A percentile compares a stretch with the other conserved stretches of the same genome.
Evolutionary conservation across 2,329 filamentous ascomycete genomes (phyloP).

Genomic region (Fonsecaea monophora): DNA sequence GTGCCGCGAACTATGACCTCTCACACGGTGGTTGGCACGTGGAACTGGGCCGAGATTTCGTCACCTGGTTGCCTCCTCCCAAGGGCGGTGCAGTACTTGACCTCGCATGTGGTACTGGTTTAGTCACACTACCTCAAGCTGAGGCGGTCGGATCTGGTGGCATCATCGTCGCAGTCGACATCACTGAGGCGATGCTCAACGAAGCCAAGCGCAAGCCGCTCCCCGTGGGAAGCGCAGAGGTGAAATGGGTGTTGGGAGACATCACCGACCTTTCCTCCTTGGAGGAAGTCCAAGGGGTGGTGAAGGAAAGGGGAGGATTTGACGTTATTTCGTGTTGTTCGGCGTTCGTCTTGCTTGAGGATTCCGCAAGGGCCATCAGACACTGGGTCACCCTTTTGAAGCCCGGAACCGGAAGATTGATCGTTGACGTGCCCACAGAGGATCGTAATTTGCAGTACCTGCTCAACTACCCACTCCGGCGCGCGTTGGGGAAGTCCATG

Average conservation of each 20-base stretch:
- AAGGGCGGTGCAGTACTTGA: constrained; percentile 54
- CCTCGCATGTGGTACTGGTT: constrained; percentile 55
- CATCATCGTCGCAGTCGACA: constrained; percentile 51
- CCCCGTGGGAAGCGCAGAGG: neutral
- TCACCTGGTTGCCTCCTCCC: constrained; percentile 40
- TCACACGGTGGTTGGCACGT: constrained; percentile 45
- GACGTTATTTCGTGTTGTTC: constrained; percentile 33
- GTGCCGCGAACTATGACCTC: constrained; percentile 49
- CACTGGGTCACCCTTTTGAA: constrained; percentile 27
- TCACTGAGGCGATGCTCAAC: constrained; percentile 51
- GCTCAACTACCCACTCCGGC: constrained; percentile 19
- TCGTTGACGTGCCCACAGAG: constrained; percentile 34
- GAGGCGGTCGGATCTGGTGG: constrained; percentile 49
- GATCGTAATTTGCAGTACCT: constrained; percentile 25
- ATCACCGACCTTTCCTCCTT: constrained; percentile 20
- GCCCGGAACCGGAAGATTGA: constrained; percentile 27
- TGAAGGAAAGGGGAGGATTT: constrained; percentile 15
- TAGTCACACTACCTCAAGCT: constrained; percentile 50
- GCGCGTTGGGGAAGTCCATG: constrained; percentile 15
- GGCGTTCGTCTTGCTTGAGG: constrained; percentile 27
- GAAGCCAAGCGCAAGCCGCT: constrained; percentile 41
- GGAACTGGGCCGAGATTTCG: constrained; percentile 49
- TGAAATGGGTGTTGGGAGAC: constrained; percentile 23
- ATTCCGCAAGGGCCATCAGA: constrained; percentile 21
- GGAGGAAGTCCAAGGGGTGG: constrained; percentile 17